These are phyloP conservation scores for Solanum sejunctum DNA, from an alignment of 257 asterid genomes.

Conservation along the genomic window DNA sequence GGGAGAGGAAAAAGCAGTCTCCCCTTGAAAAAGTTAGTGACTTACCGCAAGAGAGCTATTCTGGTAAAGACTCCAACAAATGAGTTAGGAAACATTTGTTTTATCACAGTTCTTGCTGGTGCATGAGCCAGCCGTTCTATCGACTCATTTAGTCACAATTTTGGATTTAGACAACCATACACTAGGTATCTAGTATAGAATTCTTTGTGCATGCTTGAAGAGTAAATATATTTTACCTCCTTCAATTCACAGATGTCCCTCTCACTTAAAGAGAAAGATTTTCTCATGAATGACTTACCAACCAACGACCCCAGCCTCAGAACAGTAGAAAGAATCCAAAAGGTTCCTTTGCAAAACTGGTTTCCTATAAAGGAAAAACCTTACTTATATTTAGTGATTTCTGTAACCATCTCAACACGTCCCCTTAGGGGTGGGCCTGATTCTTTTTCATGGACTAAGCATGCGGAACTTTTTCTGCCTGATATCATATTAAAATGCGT, in stretches of 20 bases:
- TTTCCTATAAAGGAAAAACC: no score
- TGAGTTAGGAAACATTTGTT: neutral
- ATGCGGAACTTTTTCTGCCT: no score
- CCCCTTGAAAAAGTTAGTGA: conserved; percentile 7
- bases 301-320: no score
- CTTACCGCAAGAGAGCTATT: conserved; percentile 21
- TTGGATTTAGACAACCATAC: no score
- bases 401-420: no score
- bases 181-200: neutral
- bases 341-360: no score
- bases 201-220: neutral
- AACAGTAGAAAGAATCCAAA: no score
- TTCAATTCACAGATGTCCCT: neutral
- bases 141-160: no score
- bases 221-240: neutral
- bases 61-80: conserved; percentile 10
- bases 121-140: neutral
- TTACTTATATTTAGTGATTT: no score
- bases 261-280: neutral
- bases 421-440: no score
- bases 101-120: neutral
- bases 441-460: no score
- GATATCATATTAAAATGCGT: no score
- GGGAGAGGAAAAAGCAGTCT: conserved; percentile 20
- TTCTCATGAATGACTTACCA: neutral